Conservation (phyloP, 306 rosid species). For the Parietaria judaica region DNA sequence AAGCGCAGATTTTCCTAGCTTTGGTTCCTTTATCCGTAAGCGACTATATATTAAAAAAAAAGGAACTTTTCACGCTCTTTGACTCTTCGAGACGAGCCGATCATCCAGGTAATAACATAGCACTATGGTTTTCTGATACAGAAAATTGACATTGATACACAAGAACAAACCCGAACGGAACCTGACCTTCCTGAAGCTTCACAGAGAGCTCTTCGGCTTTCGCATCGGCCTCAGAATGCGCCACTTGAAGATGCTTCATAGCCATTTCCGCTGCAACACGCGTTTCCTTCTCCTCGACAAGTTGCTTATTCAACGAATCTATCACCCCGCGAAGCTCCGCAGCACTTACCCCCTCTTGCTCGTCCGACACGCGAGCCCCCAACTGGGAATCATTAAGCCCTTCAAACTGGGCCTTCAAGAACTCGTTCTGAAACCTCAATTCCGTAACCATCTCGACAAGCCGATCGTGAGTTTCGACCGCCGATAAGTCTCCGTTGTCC, state of each 20-base stretch:
- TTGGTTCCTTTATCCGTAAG: too few species aligned
- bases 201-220: slow-evolving; percentile 66
- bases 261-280: slow-evolving; percentile 83
- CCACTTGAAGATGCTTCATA: slow-evolving; percentile 66
- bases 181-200: slow-evolving; percentile 75
- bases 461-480: slow-evolving; percentile 42
- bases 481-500: slow-evolving; percentile 32
- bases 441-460: slow-evolving; percentile 63
- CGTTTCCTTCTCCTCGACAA: slow-evolving; percentile 71
- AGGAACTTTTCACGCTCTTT: too few species aligned
- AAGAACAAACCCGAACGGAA: slow-evolving; percentile 4
- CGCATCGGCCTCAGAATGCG: slow-evolving; percentile 68
- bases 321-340: slow-evolving; percentile 49
- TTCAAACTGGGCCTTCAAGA: slow-evolving; percentile 71
- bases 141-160: too few species aligned
- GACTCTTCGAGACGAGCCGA: too few species aligned
- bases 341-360: slow-evolving; percentile 27
- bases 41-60: too few species aligned
- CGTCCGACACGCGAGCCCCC: slow-evolving; percentile 20
- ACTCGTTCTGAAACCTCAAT: slow-evolving; percentile 67
- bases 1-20: too few species aligned
- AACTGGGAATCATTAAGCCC: slow-evolving; percentile 26
- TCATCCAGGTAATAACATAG: too few species aligned
- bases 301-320: slow-evolving; percentile 47
- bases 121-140: too few species aligned